These are phyloP conservation scores for Penicillium sp. DNA, from an alignment of 2,329 filamentous ascomycete genomes.

Conservation along the genomic window DNA sequence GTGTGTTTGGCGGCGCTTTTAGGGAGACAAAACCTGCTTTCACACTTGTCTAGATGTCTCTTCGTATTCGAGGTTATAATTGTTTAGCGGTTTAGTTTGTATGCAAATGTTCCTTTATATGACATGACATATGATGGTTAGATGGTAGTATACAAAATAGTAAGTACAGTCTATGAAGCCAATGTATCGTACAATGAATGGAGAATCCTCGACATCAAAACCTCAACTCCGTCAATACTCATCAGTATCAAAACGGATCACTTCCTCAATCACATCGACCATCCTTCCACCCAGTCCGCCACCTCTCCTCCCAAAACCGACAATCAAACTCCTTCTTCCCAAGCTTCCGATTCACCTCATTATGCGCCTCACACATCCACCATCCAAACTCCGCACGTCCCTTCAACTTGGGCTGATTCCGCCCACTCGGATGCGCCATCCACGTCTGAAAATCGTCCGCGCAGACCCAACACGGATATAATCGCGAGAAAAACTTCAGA, in stretches of 20 bases:
- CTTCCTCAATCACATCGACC: slow-evolving; percentile 55
- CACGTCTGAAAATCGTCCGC: slow-evolving; percentile 85
- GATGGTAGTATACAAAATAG: neutral
- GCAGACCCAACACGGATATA: slow-evolving; percentile 96
- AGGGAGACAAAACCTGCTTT: slow-evolving; percentile 20
- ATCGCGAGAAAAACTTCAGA: slow-evolving; percentile 69
- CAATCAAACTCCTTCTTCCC: slow-evolving; percentile 92
- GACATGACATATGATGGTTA: too few relatives aligned
- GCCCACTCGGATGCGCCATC: slow-evolving; percentile 55
- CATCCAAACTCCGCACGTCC: slow-evolving; percentile 45
- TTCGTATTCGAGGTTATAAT: slow-evolving; percentile 30
- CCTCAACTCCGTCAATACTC: neutral
- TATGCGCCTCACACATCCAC: slow-evolving; percentile 50
- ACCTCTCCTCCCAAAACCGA: slow-evolving; percentile 82
- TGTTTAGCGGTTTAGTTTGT: slow-evolving; percentile 34
- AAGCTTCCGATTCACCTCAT: slow-evolving; percentile 60
- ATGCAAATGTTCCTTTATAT: slow-evolving; percentile 16
- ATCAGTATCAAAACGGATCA: neutral
- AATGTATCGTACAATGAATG: slow-evolving; percentile 11
- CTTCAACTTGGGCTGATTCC: slow-evolving; percentile 58
- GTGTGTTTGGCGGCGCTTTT: slow-evolving; percentile 24
- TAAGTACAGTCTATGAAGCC: slow-evolving; percentile 2
- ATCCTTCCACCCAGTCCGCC: slow-evolving; percentile 79
- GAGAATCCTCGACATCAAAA: slow-evolving; percentile 1
- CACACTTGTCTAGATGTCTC: slow-evolving; percentile 28